phyloP scores from a whole-genome alignment of 148 eudicot species.

The Limonium bicolor region DNA sequence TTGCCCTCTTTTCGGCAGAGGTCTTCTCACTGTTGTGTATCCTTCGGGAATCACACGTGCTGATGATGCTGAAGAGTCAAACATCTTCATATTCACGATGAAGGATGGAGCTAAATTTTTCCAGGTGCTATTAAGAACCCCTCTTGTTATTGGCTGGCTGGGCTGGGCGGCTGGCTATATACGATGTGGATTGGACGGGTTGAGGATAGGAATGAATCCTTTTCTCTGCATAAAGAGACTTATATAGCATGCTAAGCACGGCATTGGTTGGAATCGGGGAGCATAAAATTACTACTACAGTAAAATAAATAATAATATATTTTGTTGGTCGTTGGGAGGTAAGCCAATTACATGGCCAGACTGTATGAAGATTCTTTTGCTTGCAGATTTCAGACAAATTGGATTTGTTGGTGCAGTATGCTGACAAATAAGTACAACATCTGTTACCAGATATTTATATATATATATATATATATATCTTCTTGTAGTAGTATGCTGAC shows the following conservation, averaged over 20 bases:
- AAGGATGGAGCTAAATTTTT: neutral
- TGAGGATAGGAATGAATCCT: no score
- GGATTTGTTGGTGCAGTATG: no score
- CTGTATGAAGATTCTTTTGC: neutral
- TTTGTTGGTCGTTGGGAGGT: slow-evolving; percentile 3
- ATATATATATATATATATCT: no score
- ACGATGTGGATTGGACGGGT: no score
- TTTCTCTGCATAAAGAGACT: slow-evolving; percentile 1
- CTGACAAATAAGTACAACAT: no score
- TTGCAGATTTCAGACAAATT: neutral
- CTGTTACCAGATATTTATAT: no score
- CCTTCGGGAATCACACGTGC: no score
- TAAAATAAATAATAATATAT: neutral
- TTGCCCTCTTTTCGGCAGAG: slow-evolving; percentile 43
- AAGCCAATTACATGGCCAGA: slow-evolving; percentile 4
- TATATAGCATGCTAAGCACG: neutral
- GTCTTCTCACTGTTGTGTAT: no score
- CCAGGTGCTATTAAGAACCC: neutral
- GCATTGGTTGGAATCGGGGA: no score
- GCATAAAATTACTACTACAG: no score
- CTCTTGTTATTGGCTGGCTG: neutral
- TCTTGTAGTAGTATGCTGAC: no score
- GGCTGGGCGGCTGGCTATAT: neutral
- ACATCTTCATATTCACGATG: slow-evolving; percentile 1
- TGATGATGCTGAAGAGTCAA: neutral